Evolutionary conservation across 2,329 filamentous ascomycete genomes (phyloP), one percentile per base, ranked within the genome.

Genomic region (Sclerotinia borealis): DNA sequence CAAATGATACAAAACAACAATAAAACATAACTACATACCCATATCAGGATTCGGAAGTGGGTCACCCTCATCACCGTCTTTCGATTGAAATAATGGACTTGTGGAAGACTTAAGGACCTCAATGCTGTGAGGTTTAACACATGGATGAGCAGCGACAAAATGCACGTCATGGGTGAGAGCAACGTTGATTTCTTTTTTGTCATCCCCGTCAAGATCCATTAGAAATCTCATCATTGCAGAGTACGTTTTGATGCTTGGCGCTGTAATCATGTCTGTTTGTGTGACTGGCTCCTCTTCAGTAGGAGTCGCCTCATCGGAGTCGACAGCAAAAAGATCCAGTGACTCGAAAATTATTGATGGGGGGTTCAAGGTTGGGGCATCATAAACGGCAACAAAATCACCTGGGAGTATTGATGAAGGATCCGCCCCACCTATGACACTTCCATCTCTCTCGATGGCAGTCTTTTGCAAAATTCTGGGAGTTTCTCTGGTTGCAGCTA

Each of bases 141-240:
- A 89, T 0, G 86, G 86, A 68, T 88, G 85, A 0, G 85, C 85
- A 0, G 86, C 88, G 22, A 88, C 83, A 71, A 89, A 89, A 68
- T 82, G 82, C 27, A 88, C 79, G 64, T 89, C 85, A 67, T 85
- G 82, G 7, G 76, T 74, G 11, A 89, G 73, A 1, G 78, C 64
- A n/a, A 74, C 56, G 55, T 71, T 70, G 9, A 72, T 45, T 47
- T 72, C 69, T 59, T 63, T 72, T 34, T 65, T 67, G 1, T 66
- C 63, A 15, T 70, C 68, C 5, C 63, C 68, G 13, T 66, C 66
- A 8, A 63, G 31, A 10, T 66, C 58, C 6, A 73, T 41, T 13
- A 61, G 50, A 55, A 75, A 75, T 15, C 67, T 65, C 68, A 75
- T 70, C 65, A 71, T 70, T 9, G 72, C 71, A 13, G 73, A 73